Base-by-base conservation (phyloP, 768 basidiomycete genomes). In the Cyathus striatus region DNA sequence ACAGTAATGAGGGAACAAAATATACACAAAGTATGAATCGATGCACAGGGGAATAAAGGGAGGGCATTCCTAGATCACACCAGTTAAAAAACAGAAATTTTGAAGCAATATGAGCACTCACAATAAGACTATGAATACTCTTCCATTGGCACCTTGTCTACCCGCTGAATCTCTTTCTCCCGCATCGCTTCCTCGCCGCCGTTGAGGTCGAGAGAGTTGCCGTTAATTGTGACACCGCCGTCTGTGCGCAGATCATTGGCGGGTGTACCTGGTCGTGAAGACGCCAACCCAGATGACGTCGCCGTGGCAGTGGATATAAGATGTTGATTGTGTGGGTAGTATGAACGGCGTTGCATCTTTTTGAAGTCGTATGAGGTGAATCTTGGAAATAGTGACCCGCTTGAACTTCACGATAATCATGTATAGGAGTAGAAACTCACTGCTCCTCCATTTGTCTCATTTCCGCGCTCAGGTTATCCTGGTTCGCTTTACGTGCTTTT, bases 391-490 rank as follows among this genome's bases (percentile, higher is more conserved):
- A 21, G 40, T 9, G 36, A 49, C 6, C 45, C 14, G 20, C n/a
- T 37, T 18, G 38, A 41, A 38, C 23, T 17, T 7, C 12, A 32
- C 40, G 17, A 49, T 38, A 47, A 7, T 17, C 30, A 43, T 23
- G 37, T 42, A 44, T 24, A 49, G 50, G 40, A 21, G 42, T n/a
- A n/a, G 40, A n/a, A 27, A 67, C 78, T 46, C 55, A 97, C 93
- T 95, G 93, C 60, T 97, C 93, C 65, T 99, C 96, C 93, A 98
- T 96, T 67, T 92, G 85, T 47, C 89, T 72, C 90, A 94, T 93
- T 63, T 99, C 96, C 0, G 79, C 77, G 47, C 86, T 90, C 40
- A 99, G 65, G 44, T 81, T 83, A 53, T 96, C 94, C 51, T 93
- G 88, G 45, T 87, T 88, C 6, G 82, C 84, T 61, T 95, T 97